Evolutionary conservation across 768 basidiomycete species (phyloP).

Genomic region (Butyriboletus loyo): DNA sequence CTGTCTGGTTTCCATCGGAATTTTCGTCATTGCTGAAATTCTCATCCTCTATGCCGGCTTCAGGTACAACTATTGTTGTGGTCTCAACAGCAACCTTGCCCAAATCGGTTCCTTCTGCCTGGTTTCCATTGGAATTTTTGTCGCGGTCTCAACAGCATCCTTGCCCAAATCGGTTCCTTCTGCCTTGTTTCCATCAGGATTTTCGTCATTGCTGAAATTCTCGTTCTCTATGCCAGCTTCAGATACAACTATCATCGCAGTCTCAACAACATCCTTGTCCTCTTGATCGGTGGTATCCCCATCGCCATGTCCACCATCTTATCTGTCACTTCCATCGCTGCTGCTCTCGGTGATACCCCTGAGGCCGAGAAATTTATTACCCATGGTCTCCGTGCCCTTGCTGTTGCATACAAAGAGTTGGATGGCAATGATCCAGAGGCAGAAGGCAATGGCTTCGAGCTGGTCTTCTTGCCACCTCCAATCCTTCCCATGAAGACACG

Average conservation of each 20-base stretch:
- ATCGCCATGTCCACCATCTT: slow-evolving; percentile 99
- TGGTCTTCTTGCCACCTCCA: slow-evolving; percentile 97
- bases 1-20: no score
- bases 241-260: no score
- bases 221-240: no score
- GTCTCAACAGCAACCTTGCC: no score
- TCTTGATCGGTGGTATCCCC: slow-evolving; percentile 99
- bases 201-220: slow-evolving; percentile 92
- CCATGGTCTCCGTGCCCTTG: slow-evolving; percentile 94
- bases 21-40: no score
- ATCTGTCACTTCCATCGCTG: slow-evolving; percentile 91
- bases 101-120: slow-evolving; percentile 98
- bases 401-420: slow-evolving; percentile 92
- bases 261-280: no score
- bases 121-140: slow-evolving; percentile 91
- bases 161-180: no score
- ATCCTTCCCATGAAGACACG: slow-evolving; percentile 96
- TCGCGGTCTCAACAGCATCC: no score
- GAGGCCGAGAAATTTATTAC: slow-evolving; percentile 95
- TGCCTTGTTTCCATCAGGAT: no score
- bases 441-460: slow-evolving; percentile 94
- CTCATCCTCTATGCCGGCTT: no score
- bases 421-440: slow-evolving; percentile 77
- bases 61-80: no score
- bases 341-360: slow-evolving; percentile 67